Evolutionary conservation across 83 land plant genomes (phyloP).

Genomic region (Picea abies): DNA sequence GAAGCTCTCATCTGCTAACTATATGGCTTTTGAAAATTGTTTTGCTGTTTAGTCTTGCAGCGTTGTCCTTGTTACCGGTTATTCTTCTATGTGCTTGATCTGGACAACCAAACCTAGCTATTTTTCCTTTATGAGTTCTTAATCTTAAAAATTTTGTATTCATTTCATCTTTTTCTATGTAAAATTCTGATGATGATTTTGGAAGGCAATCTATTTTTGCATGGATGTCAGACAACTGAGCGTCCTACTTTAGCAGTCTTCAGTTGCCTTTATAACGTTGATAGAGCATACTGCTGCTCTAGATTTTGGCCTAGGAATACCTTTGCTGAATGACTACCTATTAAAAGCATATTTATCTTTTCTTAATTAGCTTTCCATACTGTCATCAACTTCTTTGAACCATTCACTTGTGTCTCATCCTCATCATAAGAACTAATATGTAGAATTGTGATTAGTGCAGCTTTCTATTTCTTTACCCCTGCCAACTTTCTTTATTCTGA

Average conservation of each 20-base stretch:
- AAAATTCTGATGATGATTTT: background rate
- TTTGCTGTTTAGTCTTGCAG: background rate
- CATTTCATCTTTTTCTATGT: background rate
- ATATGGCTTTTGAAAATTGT: background rate
- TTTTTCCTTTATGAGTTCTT: background rate
- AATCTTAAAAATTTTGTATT: background rate
- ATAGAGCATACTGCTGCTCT: background rate
- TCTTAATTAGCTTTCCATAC: background rate
- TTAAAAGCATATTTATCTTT: background rate
- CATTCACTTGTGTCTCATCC: background rate
- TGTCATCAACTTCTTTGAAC: background rate
- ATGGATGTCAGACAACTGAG: background rate
- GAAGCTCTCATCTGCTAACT: background rate
- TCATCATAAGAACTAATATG: background rate
- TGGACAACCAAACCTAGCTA: background rate
- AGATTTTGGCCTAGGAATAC: background rate
- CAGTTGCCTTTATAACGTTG: background rate
- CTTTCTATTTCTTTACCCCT: background rate
- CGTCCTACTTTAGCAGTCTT: background rate
- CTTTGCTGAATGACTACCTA: background rate
- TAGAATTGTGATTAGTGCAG: background rate
- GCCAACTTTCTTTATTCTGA: background rate
- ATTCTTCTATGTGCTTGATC: background rate
- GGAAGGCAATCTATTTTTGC: background rate
- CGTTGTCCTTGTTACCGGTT: background rate